A percentile compares a stretch with the other conserved stretches of the same genome.
Conservation (phyloP, 306 rosid genomes). For the Begonia loranthoides region DNA sequence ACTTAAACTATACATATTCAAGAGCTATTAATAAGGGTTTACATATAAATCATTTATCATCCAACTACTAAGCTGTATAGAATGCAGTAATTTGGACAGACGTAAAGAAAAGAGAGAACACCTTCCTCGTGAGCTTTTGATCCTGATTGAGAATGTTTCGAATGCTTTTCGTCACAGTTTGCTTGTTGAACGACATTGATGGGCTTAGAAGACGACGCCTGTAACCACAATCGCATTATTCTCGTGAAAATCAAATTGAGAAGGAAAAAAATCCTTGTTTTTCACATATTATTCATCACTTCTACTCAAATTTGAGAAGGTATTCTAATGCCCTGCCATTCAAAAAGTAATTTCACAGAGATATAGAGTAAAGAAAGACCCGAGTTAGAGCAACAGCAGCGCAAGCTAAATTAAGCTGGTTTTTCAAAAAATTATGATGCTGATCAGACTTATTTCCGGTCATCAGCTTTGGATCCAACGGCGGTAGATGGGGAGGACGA, state of each 20-base stretch:
- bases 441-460: constrained; percentile 14
- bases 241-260: background rate
- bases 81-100: no score
- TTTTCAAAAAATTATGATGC: constrained; percentile 30
- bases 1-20: no score
- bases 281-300: background rate
- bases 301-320: background rate
- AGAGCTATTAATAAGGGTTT: no score
- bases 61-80: no score
- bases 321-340: background rate
- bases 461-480: constrained; percentile 14
- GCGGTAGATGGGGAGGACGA: constrained; percentile 14
- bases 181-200: constrained; percentile 14
- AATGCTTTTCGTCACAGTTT: constrained; percentile 7
- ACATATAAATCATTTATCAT: no score
- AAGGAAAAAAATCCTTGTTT: background rate
- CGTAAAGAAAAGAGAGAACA: background rate
- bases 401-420: constrained; percentile 40
- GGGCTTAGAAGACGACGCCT: constrained; percentile 29
- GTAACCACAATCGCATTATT: background rate
- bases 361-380: constrained; percentile 11
- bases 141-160: constrained; percentile 21
- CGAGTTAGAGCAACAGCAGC: constrained; percentile 41
- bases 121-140: constrained; percentile 19
- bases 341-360: background rate